Conservation (phyloP, 225 moss, liverwort and hornwort species). For the Physcomitrium patens region DNA sequence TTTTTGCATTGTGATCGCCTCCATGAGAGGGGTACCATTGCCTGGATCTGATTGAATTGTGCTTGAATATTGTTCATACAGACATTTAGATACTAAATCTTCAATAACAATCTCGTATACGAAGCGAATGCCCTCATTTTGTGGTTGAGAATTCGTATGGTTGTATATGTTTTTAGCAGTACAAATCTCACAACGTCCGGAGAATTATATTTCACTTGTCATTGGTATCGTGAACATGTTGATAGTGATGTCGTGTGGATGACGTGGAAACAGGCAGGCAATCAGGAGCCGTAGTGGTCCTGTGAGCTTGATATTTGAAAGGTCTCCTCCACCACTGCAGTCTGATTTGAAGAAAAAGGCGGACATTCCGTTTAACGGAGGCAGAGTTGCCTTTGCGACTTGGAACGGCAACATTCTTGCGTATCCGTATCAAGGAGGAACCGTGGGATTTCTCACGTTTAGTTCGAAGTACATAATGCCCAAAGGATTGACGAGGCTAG, state of each 20-base stretch:
- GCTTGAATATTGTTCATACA: conserved; percentile 3
- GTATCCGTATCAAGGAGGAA: conserved; percentile 65
- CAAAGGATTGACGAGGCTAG: conserved; percentile 57
- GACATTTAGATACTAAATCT: not conserved
- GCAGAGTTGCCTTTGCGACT: conserved; percentile 66
- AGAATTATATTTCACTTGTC: not conserved
- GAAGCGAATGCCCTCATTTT: not conserved
- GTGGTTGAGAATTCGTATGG: not conserved
- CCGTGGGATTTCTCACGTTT: conserved; percentile 62
- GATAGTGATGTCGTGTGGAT: conserved; percentile 27
- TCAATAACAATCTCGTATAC: not conserved
- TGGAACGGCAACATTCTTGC: conserved; percentile 65
- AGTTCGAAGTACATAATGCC: conserved; percentile 63
- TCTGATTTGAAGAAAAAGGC: conserved; percentile 49
- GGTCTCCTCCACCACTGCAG: conserved; percentile 69
- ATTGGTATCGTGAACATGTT: conserved; percentile 17
- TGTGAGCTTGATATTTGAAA: conserved; percentile 78
- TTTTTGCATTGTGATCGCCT: conserved; percentile 1
- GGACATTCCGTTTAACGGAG: conserved; percentile 59
- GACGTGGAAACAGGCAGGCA: conserved; percentile 69
- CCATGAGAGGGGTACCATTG: not conserved
- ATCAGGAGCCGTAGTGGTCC: conserved; percentile 75
- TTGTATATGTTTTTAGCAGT: not conserved
- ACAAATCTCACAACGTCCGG: not conserved
- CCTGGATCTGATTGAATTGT: conserved; percentile 11